Base-by-base conservation (phyloP, 345 rosid species). In the Leavenworthia alabamica region DNA sequence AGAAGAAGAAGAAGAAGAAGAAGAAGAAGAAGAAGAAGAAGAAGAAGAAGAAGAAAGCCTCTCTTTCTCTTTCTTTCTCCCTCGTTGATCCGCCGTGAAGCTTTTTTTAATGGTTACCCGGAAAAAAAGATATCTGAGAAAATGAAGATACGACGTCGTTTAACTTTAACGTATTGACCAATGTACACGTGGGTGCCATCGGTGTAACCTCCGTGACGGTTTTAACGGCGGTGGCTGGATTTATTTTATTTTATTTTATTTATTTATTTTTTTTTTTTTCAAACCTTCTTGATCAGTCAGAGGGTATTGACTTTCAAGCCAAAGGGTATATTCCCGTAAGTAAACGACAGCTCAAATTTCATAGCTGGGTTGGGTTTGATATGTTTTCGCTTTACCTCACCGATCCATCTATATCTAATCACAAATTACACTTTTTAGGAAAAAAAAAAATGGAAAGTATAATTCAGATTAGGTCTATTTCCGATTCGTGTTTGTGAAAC, bases 381-480 rank as follows among this genome's bases (percentile, higher is more conserved):
- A 62, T 46, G 59, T 20, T 56, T 28, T 36, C 20, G 78, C 75
- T 27, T 5, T 5, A 60, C 80, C 74, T 77, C 73, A 77, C 55
- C 76, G 52, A 39, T 51, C 73, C 79, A 62, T 66, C 62, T 42
- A 23, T n/a, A 20, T 20, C 22, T 20, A 26, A 26, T 26, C 28
- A 26, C 28, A 47, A 50, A 50, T 43, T 44, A 65, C 35, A 48
- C n/a, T 47, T 53, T 71, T 75, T 62, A 26, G 14, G 45, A 20
- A 7, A 26, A 10, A 54, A 20, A 7, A 26, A 10, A 16, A 11
- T 17, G 24, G n/a, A 4, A 35, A 45, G 33, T 64, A 24, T 26
- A 35, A 63, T 22, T 55, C 14, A 1, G 51, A 58, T 56, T 7
- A 35, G 56, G 40, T 14, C 23, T 6, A n/a, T n/a, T 41, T 17